A percentile compares a stretch with the other conserved stretches of the same genome.
phyloP scores from a whole-genome alignment of 768 basidiomycete genomes.

The Ramaria sp. region DNA sequence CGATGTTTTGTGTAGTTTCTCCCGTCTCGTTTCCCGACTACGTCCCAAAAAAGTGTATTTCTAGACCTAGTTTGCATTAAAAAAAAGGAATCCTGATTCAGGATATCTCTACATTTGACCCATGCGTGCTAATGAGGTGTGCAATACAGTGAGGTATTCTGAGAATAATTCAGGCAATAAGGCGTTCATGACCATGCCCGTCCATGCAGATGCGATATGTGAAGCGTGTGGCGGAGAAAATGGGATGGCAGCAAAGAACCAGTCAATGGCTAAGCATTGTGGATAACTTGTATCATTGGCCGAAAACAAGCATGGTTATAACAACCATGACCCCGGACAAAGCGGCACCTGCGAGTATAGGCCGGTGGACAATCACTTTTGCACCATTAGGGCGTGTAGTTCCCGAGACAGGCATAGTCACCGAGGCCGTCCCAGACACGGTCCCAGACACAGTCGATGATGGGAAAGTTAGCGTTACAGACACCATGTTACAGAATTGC shows the following conservation, averaged over 20 bases:
- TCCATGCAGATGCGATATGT: background rate
- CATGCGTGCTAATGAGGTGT: background rate
- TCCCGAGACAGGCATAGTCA: too few species aligned
- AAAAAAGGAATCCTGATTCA: background rate
- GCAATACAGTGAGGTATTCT: background rate
- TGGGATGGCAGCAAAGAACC: too few species aligned
- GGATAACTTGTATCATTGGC: too few species aligned
- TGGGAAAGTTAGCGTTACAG: conserved; percentile 4
- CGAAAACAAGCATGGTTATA: too few species aligned
- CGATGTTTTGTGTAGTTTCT: background rate
- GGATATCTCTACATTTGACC: background rate
- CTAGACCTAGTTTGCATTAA: background rate
- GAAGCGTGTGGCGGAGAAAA: too few species aligned
- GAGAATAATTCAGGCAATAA: background rate
- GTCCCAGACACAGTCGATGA: background rate
- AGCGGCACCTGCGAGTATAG: too few species aligned
- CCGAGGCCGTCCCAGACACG: too few species aligned
- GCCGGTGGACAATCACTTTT: too few species aligned
- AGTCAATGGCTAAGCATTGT: too few species aligned
- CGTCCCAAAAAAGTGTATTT: background rate
- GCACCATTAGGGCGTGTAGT: too few species aligned
- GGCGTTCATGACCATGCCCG: background rate
- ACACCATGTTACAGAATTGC: conserved; percentile 6
- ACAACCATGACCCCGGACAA: too few species aligned
- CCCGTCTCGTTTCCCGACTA: background rate